Base-by-base conservation (phyloP, 1,284 basidiomycete species). In the Neotropicomus parvogracilis region DNA sequence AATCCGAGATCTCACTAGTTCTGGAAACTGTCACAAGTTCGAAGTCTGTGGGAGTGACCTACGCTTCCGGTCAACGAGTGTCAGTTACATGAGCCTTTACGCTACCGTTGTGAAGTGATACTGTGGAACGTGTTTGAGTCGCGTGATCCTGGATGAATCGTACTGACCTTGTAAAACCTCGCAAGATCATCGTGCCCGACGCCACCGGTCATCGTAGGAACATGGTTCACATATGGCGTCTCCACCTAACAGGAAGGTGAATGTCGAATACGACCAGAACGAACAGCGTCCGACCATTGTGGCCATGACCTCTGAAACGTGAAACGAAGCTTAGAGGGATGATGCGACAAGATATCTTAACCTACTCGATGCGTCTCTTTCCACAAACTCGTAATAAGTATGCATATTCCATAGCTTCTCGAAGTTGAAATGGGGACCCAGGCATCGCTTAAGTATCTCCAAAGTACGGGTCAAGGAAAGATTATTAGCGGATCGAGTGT, bases 141-240 rank as follows among this genome's bases (percentile, higher is more conserved):
- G 11, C 3, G 29, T 33, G 21, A 28, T 28, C 26, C 20, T 37
- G 26, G 7, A 14, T 10, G 32, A 34, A 20, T 31, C 16, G 16
- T 20, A 27, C 58, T 44, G 34, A 69, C 71, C 64, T 73, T 74
- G 56, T 75, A 77, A 54, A 75, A 75, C 26, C 74, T 67, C 9
- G 68, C 63, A 13, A 74, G 57, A 5, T 76, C 67, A 19, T 69
- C 58, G 40, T 65, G 64, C 4, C 70, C 73, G 26, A 75, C 64
- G 16, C 72, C 74, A 7, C 74, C 74, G 3, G 70, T 76, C 69
- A 75, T 64, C 6, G 75, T 76, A 14, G 75, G 63, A 21, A 77
- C 64, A 49, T 74, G 75, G 52, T 75, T 77, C 28, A 77, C 75
- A 46, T 74, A 76, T 17, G 72, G 74, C n/a, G 67, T 63, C n/a